Evolutionary conservation across 2,329 filamentous ascomycete genomes (phyloP).

Genomic region (Aspergillus sp.): DNA sequence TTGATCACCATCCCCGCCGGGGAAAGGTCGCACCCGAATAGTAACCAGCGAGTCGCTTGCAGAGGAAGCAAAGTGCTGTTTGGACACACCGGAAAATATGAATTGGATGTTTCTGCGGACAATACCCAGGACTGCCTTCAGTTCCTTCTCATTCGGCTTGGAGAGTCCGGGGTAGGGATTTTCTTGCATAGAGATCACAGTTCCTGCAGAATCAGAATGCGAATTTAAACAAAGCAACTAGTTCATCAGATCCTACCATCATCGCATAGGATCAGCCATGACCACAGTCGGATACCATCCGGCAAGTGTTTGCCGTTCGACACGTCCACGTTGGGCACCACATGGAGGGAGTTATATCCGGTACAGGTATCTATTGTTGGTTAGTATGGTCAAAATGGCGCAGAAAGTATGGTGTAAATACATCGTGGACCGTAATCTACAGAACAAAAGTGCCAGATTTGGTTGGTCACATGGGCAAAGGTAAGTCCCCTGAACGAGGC

Average conservation of each 20-base stretch:
- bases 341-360: slow-evolving; percentile 62
- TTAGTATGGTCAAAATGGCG: slow-evolving; percentile 18
- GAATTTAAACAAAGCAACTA: not conserved
- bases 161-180: slow-evolving; percentile 51
- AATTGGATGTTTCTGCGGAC: slow-evolving; percentile 59
- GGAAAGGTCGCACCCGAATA: slow-evolving; percentile 42
- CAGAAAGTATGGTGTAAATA: slow-evolving; percentile 31
- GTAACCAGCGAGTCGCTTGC: slow-evolving; percentile 53
- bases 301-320: slow-evolving; percentile 38
- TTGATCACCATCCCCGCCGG: slow-evolving; percentile 28
- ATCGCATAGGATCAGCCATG: slow-evolving; percentile 68
- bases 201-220: slow-evolving; percentile 47
- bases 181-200: slow-evolving; percentile 70
- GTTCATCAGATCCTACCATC: slow-evolving; percentile 50
- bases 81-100: slow-evolving; percentile 62
- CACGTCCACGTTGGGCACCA: slow-evolving; percentile 47
- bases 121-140: slow-evolving; percentile 30
- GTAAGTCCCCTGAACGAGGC: slow-evolving; percentile 39
- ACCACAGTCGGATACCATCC: slow-evolving; percentile 61
- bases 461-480: slow-evolving; percentile 61
- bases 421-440: slow-evolving; percentile 68
- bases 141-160: slow-evolving; percentile 27
- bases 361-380: slow-evolving; percentile 60
- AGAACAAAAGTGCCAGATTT: slow-evolving; percentile 74
- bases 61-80: slow-evolving; percentile 46